These are phyloP conservation scores for Ephemerocybe angulata DNA, from an alignment of 768 basidiomycete genomes.

Conservation along the genomic window DNA sequence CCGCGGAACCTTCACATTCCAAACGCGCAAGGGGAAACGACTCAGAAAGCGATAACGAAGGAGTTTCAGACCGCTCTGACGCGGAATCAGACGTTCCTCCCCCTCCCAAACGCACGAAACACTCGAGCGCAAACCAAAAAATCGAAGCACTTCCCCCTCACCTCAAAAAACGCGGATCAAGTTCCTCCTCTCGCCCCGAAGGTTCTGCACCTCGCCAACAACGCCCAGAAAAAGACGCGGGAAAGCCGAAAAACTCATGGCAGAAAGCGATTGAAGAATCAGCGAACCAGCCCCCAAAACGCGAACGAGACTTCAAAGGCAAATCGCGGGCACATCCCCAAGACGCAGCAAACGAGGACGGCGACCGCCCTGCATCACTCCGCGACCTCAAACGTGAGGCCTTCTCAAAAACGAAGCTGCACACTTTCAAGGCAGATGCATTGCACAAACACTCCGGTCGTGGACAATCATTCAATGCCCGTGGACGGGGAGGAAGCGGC, in stretches of 20 bases:
- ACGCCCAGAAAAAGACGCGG: background rate
- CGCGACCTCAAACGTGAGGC: slow-evolving; percentile 62
- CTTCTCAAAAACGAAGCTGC: slow-evolving; percentile 56
- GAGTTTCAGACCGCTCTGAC: background rate
- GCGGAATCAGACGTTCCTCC: no score
- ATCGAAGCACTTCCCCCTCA: background rate
- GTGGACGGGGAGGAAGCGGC: slow-evolving; percentile 5
- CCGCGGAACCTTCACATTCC: background rate
- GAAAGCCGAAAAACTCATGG: background rate
- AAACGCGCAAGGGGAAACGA: background rate
- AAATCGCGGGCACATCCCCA: slow-evolving; percentile 9
- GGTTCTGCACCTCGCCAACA: background rate
- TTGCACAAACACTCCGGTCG: slow-evolving; percentile 14
- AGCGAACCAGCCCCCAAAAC: slow-evolving; percentile 10
- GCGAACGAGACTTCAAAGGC: background rate
- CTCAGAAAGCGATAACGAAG: background rate
- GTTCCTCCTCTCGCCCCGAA: background rate
- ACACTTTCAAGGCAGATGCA: slow-evolving; percentile 52
- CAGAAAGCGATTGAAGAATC: slow-evolving; percentile 10
- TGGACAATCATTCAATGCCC: background rate
- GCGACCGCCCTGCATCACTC: slow-evolving; percentile 18
- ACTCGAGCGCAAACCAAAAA: background rate
- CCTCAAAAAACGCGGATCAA: background rate
- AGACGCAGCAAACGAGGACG: slow-evolving; percentile 12
- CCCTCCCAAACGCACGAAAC: slow-evolving; percentile 1